Conservation (phyloP, 768 basidiomycete species). For the Leccinum barrowsii region DNA sequence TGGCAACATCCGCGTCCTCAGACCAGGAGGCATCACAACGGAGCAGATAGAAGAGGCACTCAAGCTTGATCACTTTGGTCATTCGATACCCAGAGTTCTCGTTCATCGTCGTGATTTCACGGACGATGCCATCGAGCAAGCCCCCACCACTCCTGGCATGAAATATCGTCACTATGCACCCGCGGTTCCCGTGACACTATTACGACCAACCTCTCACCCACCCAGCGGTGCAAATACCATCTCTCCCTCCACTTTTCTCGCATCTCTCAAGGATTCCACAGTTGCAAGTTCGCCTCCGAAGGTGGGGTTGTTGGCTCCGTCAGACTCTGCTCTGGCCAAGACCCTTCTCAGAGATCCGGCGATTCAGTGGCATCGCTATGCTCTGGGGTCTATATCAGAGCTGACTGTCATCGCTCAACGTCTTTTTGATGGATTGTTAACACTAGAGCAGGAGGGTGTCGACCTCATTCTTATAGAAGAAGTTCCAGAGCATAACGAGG, state of each 20-base stretch:
- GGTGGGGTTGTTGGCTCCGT: conserved; percentile 67
- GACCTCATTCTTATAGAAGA: conserved; percentile 86
- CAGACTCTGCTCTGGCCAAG: conserved; percentile 45
- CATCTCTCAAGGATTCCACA: conserved; percentile 36
- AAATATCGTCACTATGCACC: conserved; percentile 99
- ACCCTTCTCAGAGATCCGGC: conserved; percentile 29
- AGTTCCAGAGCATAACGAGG: conserved; percentile 73
- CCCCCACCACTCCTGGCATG: conserved; percentile 97
- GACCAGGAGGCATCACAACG: conserved; percentile 90
- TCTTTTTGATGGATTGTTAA: conserved; percentile 84
- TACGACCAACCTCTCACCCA: conserved; percentile 49
- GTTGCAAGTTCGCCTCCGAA: conserved; percentile 26
- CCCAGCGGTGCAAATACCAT: conserved; percentile 33
- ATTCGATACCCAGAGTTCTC: conserved; percentile 54
- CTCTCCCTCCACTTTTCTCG: conserved; percentile 37
- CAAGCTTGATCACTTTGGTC: conserved; percentile 35
- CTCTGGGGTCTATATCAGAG: conserved; percentile 48
- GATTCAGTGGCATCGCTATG: conserved; percentile 55
- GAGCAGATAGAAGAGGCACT: conserved; percentile 76
- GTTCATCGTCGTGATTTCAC: conserved; percentile 78
- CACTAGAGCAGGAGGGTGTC: conserved; percentile 72
- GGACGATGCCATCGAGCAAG: conserved; percentile 64
- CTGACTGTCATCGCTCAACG: conserved; percentile 71
- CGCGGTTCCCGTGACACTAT: conserved; percentile 75
- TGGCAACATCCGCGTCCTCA: conserved; percentile 73